phyloP scores from a whole-genome alignment of 1,139 yeast genomes.

The Diutina catenulata region DNA sequence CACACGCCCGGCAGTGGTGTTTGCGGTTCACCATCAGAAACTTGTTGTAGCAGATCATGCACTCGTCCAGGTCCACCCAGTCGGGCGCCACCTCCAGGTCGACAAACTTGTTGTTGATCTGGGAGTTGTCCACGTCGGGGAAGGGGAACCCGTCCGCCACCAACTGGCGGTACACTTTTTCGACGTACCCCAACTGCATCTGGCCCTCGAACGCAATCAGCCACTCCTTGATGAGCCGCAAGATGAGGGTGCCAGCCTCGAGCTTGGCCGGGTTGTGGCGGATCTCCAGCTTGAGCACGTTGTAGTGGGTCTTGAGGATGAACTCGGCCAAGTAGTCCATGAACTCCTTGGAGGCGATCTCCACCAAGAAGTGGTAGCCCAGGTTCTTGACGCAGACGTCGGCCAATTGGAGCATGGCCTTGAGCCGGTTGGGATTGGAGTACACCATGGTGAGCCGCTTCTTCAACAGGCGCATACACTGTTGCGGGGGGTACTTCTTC shows the following conservation, averaged over 20 bases:
- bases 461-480: slow-evolving; percentile 75
- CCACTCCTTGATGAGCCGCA: slow-evolving; percentile 69
- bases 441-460: slow-evolving; percentile 53
- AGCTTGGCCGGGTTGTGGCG: slow-evolving; percentile 21
- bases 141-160: slow-evolving; percentile 55
- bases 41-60: slow-evolving; percentile 83
- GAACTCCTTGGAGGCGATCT: slow-evolving; percentile 76
- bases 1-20: slow-evolving; percentile 96
- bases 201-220: slow-evolving; percentile 61
- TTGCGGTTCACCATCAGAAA: slow-evolving; percentile 80
- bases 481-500: slow-evolving; percentile 70
- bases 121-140: slow-evolving; percentile 39
- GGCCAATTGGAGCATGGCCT: slow-evolving; percentile 60
- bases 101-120: slow-evolving; percentile 41
- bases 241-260: slow-evolving; percentile 48
- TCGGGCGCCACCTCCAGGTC: slow-evolving; percentile 95
- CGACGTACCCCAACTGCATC: slow-evolving; percentile 55
- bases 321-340: slow-evolving; percentile 53
- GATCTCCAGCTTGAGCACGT: slow-evolving; percentile 19
- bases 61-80: slow-evolving; percentile 92
- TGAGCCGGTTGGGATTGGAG: slow-evolving; percentile 64
- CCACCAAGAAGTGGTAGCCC: slow-evolving; percentile 74
- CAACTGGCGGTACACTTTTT: slow-evolving; percentile 47
- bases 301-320: slow-evolving; percentile 21
- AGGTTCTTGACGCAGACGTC: slow-evolving; percentile 91